Base-by-base conservation (phyloP, 1,284 basidiomycete species). In the Sanguinoderma infundibulare region DNA sequence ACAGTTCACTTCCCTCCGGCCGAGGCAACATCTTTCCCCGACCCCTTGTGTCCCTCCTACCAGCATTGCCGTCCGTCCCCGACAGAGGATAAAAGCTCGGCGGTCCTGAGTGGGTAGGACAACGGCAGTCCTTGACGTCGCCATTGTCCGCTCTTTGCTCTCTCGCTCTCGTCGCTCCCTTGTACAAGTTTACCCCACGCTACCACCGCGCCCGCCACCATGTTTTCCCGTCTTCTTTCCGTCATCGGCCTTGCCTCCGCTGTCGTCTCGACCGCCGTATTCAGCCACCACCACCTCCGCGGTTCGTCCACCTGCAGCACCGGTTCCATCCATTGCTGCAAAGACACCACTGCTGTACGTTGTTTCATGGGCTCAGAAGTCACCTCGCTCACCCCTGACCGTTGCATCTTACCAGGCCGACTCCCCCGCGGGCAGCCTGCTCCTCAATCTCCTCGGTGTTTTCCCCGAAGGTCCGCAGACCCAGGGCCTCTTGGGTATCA, bases 301-400 rank as follows among this genome's bases (percentile, higher is more conserved):
- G 56, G 46, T 20, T 28, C 40, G 1, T 20, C 30, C 38, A 1
- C 7, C n/a, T 66, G 64, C 62, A 61, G 46, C 62, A 61, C 64
- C 39, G 64, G 61, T 28, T 14, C 56, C n/a, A 15, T 63, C 24
- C 51, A 61, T 44, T 66, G 64, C 64, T 66, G 64, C 57, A 36
- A 66, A 42, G 20, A 10, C 9, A 30, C 56, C 42, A 12, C 36
- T 14, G 15, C 34, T 17, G 63, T 65, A n/a, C 28, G 53, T 15
- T 14, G 5, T 32, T 32, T 14, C 2, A 0, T 24, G 1, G 22
- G 15, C 22, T 57, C 8, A 10, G 14, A n/a, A 9, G 47, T 24
- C 52, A 55, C 17, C 32, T 44, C 14, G 52, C 53, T 6, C 26
- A 32, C 49, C 32, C 36, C 55, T 57, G 14, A 51, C 20, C 30